Evolutionary conservation across 1,284 basidiomycete species (phyloP), one percentile per base, ranked within the genome.

Genomic region (Mycena sp.): DNA sequence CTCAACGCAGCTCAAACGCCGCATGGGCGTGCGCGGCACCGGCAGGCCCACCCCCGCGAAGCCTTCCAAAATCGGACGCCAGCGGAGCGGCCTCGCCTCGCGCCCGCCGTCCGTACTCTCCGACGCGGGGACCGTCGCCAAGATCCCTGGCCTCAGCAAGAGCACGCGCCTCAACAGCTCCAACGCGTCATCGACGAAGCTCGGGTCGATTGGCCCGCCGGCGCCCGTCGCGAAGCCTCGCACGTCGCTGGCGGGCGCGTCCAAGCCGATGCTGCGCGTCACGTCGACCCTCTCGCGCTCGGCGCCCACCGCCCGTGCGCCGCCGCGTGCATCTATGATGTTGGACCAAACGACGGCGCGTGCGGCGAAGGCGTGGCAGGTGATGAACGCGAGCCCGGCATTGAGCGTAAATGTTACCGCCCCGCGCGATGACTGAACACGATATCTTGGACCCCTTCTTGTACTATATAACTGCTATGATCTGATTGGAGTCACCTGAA

Each of bases 1-100:
- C 23, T 37, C 19, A 1, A 26, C n/a, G 35, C 52, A 94, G 93
- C 79, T 94, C 54, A 95, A 95, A 75, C 83, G 93, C 45, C 86
- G 86, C 49, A 78, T 88, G 41, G 86, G 84, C 11, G 83, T 89
- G 26, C 83, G 84, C 56, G 86, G 86, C 9, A 87, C 88, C 1
- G 86, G 83, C 17, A 88, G 87, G 30, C 79, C 81, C 48, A 90
- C 89, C 0, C 86, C 90, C 29, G 65, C 60, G 28, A 61, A 63
- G 38, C 56, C 64, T 5, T 62, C 60, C 30, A 67, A 67, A 37
- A 46, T 45, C n/a, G 57, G 35, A 5, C 54, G 59, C 21, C 75
- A 77, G 58, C 84, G 86, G 53, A 82, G 87, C 41, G 85, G 87
- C 61, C 86, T 87, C 19, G 79, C 83, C 40, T 68, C 81, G 67